These are phyloP conservation scores for Solanum pimpinellifolium DNA, from an alignment of 257 asterid genomes.

Conservation along the genomic window DNA sequence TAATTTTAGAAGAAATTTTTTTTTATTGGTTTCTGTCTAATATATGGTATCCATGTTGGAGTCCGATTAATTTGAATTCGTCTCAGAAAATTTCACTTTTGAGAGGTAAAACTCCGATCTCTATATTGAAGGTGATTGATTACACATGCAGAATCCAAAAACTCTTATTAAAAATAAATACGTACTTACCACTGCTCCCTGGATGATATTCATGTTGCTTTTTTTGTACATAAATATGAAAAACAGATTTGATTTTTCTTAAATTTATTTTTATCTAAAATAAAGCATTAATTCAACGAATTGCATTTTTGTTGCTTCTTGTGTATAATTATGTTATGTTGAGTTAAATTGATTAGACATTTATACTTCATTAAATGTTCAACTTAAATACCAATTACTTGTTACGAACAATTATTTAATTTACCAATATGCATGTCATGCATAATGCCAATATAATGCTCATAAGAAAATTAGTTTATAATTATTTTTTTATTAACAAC, in stretches of 20 bases:
- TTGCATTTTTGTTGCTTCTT: not conserved
- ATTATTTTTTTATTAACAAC: not conserved
- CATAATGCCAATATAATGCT: not conserved
- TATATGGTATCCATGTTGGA: too few species aligned
- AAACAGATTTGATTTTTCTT: not conserved
- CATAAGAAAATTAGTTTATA: not conserved
- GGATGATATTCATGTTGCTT: not conserved
- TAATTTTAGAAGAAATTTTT: too few species aligned
- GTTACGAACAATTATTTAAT: not conserved
- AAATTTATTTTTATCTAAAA: not conserved
- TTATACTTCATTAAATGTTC: not conserved
- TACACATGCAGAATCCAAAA: too few species aligned
- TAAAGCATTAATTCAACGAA: not conserved
- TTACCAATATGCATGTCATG: not conserved
- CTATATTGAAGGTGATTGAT: not conserved
- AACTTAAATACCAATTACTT: not conserved
- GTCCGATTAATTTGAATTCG: too few species aligned
- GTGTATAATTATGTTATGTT: too few species aligned
- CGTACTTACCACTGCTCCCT: not conserved
- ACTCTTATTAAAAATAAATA: not conserved
- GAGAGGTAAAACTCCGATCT: too few species aligned
- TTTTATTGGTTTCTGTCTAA: too few species aligned
- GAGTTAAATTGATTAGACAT: not conserved
- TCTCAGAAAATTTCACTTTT: not conserved
- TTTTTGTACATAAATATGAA: not conserved